A percentile compares a stretch with the other conserved stretches of the same genome.
Conservation (phyloP, 495 filamentous ascomycete species). For the Penicillium cinerascens region DNA sequence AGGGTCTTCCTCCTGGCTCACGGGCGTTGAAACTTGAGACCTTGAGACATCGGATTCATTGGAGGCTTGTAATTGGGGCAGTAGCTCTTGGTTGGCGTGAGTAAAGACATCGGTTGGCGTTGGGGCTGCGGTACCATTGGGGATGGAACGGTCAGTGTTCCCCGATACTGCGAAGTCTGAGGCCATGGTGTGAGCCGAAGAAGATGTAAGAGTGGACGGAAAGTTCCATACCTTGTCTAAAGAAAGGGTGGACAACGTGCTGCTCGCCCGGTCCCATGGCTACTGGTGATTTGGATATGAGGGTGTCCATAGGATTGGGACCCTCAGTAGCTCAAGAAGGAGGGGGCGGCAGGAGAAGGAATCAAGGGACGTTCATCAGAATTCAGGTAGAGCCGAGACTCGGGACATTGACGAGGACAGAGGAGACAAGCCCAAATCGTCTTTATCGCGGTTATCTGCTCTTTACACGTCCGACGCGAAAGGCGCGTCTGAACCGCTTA, state of each 20-base stretch:
- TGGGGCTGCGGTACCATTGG: not conserved
- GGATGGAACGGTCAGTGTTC: conserved; percentile 4
- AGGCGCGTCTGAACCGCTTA: conserved; percentile 21
- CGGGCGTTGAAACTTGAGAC: not conserved
- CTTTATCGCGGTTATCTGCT: conserved; percentile 7
- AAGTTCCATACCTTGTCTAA: conserved; percentile 30
- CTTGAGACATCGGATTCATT: not conserved
- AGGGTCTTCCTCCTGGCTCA: conserved; percentile 35
- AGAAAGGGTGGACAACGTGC: conserved; percentile 43
- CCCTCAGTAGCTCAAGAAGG: conserved; percentile 1
- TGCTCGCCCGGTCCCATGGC: conserved; percentile 43
- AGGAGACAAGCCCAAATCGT: not conserved
- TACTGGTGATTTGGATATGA: conserved; percentile 27
- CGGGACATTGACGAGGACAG: not conserved
- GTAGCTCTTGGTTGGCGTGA: not conserved
- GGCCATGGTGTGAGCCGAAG: conserved; percentile 11
- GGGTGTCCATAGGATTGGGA: conserved; percentile 23
- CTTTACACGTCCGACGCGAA: conserved; percentile 28
- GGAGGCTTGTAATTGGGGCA: not conserved
- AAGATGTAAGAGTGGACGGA: not conserved
- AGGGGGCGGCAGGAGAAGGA: not conserved
- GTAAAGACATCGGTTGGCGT: not conserved
- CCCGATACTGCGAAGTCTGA: conserved; percentile 21
- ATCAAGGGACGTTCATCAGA: not conserved
- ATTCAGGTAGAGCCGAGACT: not conserved